phyloP scores from a whole-genome alignment of 2,329 filamentous ascomycete genomes.

The Claviceps pazoutovae region DNA sequence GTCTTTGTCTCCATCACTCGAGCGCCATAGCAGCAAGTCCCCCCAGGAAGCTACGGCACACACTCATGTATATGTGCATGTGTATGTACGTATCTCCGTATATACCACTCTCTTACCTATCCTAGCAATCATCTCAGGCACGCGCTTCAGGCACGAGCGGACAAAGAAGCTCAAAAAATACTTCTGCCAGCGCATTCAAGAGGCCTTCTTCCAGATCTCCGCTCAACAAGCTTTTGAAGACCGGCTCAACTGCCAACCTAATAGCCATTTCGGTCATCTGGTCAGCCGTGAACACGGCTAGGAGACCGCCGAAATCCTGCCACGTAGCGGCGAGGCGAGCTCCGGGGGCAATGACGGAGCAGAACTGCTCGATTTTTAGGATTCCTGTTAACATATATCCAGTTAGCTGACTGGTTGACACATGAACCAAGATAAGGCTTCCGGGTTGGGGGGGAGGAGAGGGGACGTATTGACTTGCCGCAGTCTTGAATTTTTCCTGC shows the following conservation, averaged over 20 bases:
- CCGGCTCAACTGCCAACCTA: background rate
- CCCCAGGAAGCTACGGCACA: too few species aligned
- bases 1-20: too few species aligned
- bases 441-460: background rate
- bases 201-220: background rate
- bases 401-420: background rate
- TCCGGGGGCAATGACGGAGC: background rate
- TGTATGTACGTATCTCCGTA: too few species aligned
- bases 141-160: background rate
- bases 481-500: background rate
- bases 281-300: background rate
- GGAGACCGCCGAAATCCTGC: background rate
- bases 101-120: too few species aligned
- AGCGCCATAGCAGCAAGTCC: too few species aligned
- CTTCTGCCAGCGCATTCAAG: background rate
- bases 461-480: background rate
- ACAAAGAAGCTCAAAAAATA: background rate
- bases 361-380: background rate
- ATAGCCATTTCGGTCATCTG: background rate
- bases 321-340: background rate
- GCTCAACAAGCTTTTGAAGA: background rate
- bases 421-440: too few species aligned
- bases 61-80: too few species aligned
- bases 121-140: too few species aligned
- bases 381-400: background rate